phyloP scores from a whole-genome alignment of 495 filamentous ascomycete genomes.

The Neurospora sp. region DNA sequence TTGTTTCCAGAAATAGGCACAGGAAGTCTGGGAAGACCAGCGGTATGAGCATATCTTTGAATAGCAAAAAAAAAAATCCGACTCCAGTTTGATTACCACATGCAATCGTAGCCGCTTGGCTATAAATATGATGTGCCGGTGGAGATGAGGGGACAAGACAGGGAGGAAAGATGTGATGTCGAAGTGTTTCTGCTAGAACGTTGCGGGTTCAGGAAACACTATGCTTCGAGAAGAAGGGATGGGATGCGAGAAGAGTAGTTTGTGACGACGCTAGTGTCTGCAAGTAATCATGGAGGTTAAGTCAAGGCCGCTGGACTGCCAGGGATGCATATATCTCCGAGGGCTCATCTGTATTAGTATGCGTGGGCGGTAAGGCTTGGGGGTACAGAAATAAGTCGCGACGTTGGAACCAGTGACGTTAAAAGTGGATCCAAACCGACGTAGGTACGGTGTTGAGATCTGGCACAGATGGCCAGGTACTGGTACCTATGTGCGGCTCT shows the following conservation, averaged over 20 bases:
- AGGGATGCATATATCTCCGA: neutral
- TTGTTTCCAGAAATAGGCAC: neutral
- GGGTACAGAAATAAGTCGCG: neutral
- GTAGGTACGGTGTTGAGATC: slow-evolving; percentile 14
- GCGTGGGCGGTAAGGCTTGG: neutral
- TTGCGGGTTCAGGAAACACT: neutral
- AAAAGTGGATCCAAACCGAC: slow-evolving; percentile 14
- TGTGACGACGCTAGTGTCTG: neutral
- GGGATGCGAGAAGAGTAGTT: neutral
- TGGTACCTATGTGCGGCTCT: slow-evolving; percentile 8
- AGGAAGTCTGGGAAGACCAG: neutral
- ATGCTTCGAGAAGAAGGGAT: neutral
- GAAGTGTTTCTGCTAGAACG: neutral
- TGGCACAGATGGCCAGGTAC: slow-evolving; percentile 5
- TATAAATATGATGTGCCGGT: neutral
- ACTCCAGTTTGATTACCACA: neutral
- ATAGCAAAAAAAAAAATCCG: too few species aligned
- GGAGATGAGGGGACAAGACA: neutral
- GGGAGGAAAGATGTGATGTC: neutral
- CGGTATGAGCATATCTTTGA: too few species aligned
- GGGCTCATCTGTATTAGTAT: neutral
- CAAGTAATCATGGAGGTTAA: neutral
- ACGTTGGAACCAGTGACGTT: slow-evolving; percentile 11
- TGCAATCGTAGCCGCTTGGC: neutral
- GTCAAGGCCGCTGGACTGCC: neutral